Conservation (phyloP, 768 basidiomycete species). For the Calvatia gigantea region DNA sequence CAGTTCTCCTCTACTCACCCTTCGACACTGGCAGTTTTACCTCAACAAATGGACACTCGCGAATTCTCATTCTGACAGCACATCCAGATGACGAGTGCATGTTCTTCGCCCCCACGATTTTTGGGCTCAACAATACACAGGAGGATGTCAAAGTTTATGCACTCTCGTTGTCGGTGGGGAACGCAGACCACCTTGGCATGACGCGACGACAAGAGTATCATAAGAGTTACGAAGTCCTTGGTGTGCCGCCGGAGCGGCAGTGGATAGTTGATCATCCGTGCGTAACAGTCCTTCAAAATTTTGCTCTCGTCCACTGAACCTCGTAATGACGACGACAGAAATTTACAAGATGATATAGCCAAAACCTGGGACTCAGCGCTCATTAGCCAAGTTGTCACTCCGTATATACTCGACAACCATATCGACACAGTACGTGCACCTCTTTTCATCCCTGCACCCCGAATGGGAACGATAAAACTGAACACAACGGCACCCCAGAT, state of each 20-base stretch:
- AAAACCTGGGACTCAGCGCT: constrained; percentile 56
- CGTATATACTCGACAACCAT: constrained; percentile 53
- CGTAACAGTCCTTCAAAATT: constrained; percentile 30
- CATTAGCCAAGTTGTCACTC: constrained; percentile 55
- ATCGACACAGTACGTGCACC: constrained; percentile 55
- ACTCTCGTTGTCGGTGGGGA: constrained; percentile 74
- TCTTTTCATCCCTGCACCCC: too few species aligned
- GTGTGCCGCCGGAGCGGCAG: constrained; percentile 51
- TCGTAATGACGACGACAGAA: constrained; percentile 26
- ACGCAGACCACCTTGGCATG: constrained; percentile 74
- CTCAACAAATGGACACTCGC: constrained; percentile 15
- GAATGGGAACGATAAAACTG: too few species aligned
- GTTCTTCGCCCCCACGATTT: constrained; percentile 88
- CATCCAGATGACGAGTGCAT: constrained; percentile 95
- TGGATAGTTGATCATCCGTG: constrained; percentile 72
- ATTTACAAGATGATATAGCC: constrained; percentile 75
- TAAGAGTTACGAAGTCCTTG: constrained; percentile 63
- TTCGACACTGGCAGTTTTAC: constrained; percentile 22
- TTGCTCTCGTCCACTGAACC: neutral
- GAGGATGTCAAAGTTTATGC: constrained; percentile 37
- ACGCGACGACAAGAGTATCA: constrained; percentile 55
- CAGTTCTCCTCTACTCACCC: constrained; percentile 29
- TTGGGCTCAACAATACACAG: constrained; percentile 37
- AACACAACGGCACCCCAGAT: constrained; percentile 44
- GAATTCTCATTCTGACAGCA: constrained; percentile 74